A percentile compares a stretch with the other conserved stretches of the same genome.
Evolutionary conservation across 78 protist genomes (phyloP).

Genomic region (Dictyostelium citrinum): DNA sequence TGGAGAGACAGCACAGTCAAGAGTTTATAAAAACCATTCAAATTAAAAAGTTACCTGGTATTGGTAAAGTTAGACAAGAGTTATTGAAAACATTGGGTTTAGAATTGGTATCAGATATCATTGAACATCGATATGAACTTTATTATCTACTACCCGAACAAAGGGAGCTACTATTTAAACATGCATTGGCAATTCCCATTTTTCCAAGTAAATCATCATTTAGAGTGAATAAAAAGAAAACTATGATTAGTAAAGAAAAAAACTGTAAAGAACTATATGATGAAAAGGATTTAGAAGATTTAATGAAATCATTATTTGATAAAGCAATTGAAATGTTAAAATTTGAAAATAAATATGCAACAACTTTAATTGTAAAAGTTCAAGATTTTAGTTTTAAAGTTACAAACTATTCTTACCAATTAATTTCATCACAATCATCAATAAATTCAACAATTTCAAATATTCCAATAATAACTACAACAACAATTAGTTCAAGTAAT

Average conservation of each 20-base stretch:
- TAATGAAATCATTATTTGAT: neutral
- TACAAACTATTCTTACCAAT: neutral
- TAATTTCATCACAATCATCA: neutral
- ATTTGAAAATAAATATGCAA: conserved; percentile 16
- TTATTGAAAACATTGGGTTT: conserved; percentile 41
- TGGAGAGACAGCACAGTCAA: neutral
- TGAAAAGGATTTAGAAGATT: conserved; percentile 22
- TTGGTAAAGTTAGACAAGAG: conserved; percentile 56
- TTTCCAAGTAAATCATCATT: conserved; percentile 5
- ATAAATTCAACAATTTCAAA: neutral
- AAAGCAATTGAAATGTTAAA: neutral
- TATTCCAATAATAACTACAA: neutral
- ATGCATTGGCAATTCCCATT: conserved; percentile 43
- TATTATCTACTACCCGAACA: conserved; percentile 6
- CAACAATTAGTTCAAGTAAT: neutral
- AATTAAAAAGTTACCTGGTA: conserved; percentile 53
- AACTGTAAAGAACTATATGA: conserved; percentile 59
- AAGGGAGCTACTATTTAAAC: conserved; percentile 35
- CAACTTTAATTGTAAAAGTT: conserved; percentile 19
- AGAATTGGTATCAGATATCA: neutral
- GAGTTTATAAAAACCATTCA: conserved; percentile 14
- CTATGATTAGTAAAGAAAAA: conserved; percentile 44
- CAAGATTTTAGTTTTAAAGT: conserved; percentile 18
- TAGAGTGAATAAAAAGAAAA: neutral
- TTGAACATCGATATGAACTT: conserved; percentile 37